Evolutionary conservation across 352 stramenopile genomes (phyloP).

Genomic region (Plasmopara muralis): DNA sequence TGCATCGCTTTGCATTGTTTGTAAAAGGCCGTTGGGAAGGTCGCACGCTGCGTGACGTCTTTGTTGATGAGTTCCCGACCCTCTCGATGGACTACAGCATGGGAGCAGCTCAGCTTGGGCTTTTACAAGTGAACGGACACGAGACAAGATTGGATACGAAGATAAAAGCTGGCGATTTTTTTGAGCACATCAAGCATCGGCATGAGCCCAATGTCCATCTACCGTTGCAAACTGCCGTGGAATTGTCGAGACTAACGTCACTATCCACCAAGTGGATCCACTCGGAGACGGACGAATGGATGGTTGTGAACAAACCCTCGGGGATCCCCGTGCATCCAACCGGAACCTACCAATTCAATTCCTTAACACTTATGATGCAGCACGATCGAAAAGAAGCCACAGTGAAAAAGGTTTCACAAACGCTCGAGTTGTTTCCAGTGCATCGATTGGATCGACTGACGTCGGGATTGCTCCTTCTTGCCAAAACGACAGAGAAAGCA

Average conservation of each 20-base stretch:
- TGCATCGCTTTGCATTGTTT: conserved; percentile 87
- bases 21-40: conserved; percentile 89
- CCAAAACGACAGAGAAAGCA: conserved; percentile 40
- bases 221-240: conserved; percentile 4
- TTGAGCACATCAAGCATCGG: conserved; percentile 89
- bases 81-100: conserved; percentile 41
- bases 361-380: conserved; percentile 56
- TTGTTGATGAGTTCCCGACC: conserved; percentile 43
- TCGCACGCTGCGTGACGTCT: conserved; percentile 80
- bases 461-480: conserved; percentile 59
- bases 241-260: conserved; percentile 6
- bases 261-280: conserved; percentile 31
- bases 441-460: conserved; percentile 94
- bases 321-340: conserved; percentile 89
- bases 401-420: conserved; percentile 14
- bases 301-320: conserved; percentile 79
- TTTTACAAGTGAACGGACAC: conserved; percentile 83
- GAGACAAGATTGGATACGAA: conserved; percentile 42
- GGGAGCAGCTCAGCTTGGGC: conserved; percentile 70
- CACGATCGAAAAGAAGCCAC: conserved; percentile 8
- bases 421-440: conserved; percentile 61
- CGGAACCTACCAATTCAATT: conserved; percentile 88
- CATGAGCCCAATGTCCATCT: conserved; percentile 88
- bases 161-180: conserved; percentile 79
- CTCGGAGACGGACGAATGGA: conserved; percentile 38